These are phyloP conservation scores for Karstenula rhodostoma DNA, from an alignment of 2,329 filamentous ascomycete genomes.

Conservation along the genomic window DNA sequence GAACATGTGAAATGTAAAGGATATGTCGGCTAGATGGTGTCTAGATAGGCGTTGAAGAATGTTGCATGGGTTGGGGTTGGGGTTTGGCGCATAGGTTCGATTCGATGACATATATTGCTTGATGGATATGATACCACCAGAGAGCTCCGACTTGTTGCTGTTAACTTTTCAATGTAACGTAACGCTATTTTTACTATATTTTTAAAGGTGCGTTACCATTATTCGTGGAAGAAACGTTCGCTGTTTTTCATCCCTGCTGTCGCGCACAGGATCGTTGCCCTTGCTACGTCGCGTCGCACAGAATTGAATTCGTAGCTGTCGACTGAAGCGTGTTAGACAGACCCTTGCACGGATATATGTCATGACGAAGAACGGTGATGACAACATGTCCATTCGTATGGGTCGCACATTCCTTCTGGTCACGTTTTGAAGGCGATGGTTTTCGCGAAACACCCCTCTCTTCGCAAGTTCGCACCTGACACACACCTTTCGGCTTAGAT, in stretches of 20 bases:
- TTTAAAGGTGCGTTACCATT: background rate
- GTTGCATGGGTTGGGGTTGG: background rate
- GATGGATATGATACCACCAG: conserved; percentile 1
- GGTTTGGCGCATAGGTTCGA: background rate
- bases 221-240: too few relatives aligned
- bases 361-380: too few relatives aligned
- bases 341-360: too few relatives aligned
- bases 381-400: too few relatives aligned
- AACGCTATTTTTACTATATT: background rate
- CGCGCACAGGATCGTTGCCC: too few relatives aligned
- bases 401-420: too few relatives aligned
- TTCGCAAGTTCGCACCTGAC: background rate
- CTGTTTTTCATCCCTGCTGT: too few relatives aligned
- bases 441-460: background rate
- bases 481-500: background rate
- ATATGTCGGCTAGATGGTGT: conserved; percentile 10
- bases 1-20: conserved; percentile 52
- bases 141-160: background rate
- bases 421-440: too few relatives aligned
- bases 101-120: background rate
- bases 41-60: background rate
- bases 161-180: background rate
- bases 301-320: too few relatives aligned
- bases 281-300: too few relatives aligned
- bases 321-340: too few relatives aligned